Evolutionary conservation across 345 rosid species (phyloP), one percentile per base, ranked within the genome.

Genomic region (Gossypium ekmanianum): DNA sequence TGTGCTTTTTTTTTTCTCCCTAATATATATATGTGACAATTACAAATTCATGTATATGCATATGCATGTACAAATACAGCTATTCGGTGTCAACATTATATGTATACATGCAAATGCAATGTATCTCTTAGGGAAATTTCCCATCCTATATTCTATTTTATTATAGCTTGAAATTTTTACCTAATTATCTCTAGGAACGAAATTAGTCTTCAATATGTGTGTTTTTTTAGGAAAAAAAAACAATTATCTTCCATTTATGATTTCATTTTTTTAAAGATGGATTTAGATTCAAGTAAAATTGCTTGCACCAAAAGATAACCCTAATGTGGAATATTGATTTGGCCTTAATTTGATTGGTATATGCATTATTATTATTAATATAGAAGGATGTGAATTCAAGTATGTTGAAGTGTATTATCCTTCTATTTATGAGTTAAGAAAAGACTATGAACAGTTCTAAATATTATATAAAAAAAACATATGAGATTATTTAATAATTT

Each of bases 371-470:
- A 0, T 34, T 34, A 5, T 34, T 0, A 5, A 34, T 34, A 5
- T 7, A 34, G 1, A 5, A 34, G 1, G 0, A 34, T 5, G 0
- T 34, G 7, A 34, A 34, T 34, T 34, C 0, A 7, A 34, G 1
- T 34, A 5, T 34, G 41, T 34, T 34, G 0, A 34, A 34, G 1
- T 6, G 0, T 5, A 34, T 34, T 5, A 34, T 5, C 7, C 1
- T 34, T 0, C 0, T 5, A 34, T 5, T 34, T 34, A 34, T 34
- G 7, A 0, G 1, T 5, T 34, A 1, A 1, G 0, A 5, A 34
- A 5, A 0, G 0, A 0, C 0, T 4, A 5, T 34, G 0, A 5
- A 1, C 5, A 34, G 2, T 34, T 34, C 0, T 34, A 34, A 34
- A 4, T 5, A 34, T 34, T 34, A 34, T 5, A 4, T 5, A 1